phyloP scores from a whole-genome alignment of 163 green algal species.

The Prototheca stagnorum region DNA sequence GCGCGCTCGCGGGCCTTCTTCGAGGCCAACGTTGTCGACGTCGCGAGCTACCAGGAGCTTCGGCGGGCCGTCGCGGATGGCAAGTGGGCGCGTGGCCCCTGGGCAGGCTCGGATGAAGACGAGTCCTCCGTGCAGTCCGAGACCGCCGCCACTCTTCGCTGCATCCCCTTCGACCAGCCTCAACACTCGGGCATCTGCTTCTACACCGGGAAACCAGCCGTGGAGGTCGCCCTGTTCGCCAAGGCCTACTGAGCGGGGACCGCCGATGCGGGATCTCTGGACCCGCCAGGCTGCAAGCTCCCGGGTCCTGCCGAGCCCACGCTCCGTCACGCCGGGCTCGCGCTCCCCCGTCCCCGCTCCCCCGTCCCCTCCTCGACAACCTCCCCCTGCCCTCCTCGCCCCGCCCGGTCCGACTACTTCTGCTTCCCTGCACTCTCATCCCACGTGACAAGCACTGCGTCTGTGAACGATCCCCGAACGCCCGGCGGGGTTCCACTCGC shows the following conservation, averaged over 20 bases:
- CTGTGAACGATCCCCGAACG: too few species aligned
- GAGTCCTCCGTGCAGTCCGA: constrained; percentile 86
- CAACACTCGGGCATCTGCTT: constrained; percentile 51
- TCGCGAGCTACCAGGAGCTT: constrained; percentile 78
- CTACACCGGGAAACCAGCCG: constrained; percentile 50
- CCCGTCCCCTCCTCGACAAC: too few species aligned
- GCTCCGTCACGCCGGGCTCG: too few species aligned
- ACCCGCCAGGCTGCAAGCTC: too few species aligned
- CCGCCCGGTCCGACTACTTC: too few species aligned
- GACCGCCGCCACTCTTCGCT: constrained; percentile 84
- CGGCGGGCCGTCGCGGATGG: constrained; percentile 55
- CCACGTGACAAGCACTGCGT: too few species aligned
- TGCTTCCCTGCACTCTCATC: too few species aligned
- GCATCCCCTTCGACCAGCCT: constrained; percentile 92
- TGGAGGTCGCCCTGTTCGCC: constrained; percentile 85
- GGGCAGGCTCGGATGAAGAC: constrained; percentile 69
- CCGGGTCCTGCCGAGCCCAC: too few species aligned
- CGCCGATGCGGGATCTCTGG: too few species aligned
- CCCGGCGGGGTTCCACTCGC: too few species aligned
- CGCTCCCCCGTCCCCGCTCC: too few species aligned
- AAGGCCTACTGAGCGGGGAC: constrained; percentile 87
- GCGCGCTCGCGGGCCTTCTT: constrained; percentile 61
- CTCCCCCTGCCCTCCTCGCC: too few species aligned
- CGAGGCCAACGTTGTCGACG: constrained; percentile 87
- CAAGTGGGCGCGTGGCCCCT: constrained; percentile 79